Percentiles rank a stretch among this genome's conserved stretches.
phyloP scores from a whole-genome alignment of 345 rosid species.

The Populus pruinosa region DNA sequence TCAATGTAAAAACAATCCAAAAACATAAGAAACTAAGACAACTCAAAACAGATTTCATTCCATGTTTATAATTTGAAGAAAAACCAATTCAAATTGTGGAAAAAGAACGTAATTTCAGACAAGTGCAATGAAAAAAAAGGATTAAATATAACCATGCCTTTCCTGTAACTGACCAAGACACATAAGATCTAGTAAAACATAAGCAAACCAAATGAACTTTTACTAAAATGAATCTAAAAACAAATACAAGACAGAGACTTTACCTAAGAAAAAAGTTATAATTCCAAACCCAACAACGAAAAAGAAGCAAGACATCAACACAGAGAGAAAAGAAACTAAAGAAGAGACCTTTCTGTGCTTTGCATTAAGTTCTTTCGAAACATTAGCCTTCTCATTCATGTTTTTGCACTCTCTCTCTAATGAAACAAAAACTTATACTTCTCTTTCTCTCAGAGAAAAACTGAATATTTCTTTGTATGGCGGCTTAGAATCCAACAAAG shows the following conservation, averaged over 20 bases:
- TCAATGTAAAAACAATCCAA: background rate
- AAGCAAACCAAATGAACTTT: background rate
- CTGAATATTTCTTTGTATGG: background rate
- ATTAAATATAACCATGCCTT: background rate
- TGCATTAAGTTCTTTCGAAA: constrained; percentile 57
- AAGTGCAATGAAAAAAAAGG: background rate
- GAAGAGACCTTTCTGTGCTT: constrained; percentile 56
- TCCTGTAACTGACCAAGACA: background rate
- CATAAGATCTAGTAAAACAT: background rate
- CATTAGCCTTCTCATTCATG: constrained; percentile 65
- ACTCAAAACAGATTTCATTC: background rate
- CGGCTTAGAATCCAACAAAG: constrained; percentile 21
- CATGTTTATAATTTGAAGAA: too few relatives aligned
- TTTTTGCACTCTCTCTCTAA: background rate
- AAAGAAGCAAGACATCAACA: background rate
- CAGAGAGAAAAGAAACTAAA: background rate
- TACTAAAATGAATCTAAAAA: background rate
- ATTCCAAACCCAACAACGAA: constrained; percentile 6
- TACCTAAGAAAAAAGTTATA: background rate
- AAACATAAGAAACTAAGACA: background rate
- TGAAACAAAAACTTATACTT: too few relatives aligned
- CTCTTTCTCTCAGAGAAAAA: background rate
- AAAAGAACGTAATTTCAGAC: background rate
- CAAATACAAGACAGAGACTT: background rate
- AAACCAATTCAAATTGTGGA: constrained; percentile 1